Conservation (phyloP, 305 asterid species). For the Fraxinus angustifolia region DNA sequence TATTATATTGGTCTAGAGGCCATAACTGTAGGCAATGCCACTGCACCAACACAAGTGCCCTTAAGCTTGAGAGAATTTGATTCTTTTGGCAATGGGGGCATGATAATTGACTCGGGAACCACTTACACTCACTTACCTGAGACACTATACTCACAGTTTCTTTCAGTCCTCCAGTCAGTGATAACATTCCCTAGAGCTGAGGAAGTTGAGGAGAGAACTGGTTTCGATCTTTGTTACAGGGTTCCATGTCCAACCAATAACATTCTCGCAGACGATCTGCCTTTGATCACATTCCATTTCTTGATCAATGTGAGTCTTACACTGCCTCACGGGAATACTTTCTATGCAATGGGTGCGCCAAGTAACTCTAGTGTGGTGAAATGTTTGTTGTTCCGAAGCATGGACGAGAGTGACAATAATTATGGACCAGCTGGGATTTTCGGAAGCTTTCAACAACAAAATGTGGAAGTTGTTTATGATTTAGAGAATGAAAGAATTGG, state of each 20-base stretch:
- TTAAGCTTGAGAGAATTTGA: conserved; percentile 48
- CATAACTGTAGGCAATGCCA: conserved; percentile 41
- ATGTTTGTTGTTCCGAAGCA: conserved; percentile 59
- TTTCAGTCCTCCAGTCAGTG: conserved; percentile 32
- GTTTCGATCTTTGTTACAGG: conserved; percentile 61
- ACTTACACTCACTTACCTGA: conserved; percentile 67
- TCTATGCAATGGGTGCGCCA: conserved; percentile 67
- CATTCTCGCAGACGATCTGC: conserved; percentile 41
- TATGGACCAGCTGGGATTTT: conserved; percentile 73
- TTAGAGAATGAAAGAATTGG: conserved; percentile 70
- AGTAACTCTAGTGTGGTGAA: conserved; percentile 45
- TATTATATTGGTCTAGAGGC: conserved; percentile 67
- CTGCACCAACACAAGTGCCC: conserved; percentile 31
- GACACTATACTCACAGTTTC: conserved; percentile 52
- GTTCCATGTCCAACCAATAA: conserved; percentile 40
- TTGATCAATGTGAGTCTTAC: conserved; percentile 50
- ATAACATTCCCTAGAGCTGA: conserved; percentile 49
- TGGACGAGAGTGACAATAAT: conserved; percentile 39
- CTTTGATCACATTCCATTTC: conserved; percentile 60
- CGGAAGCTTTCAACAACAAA: conserved; percentile 79
- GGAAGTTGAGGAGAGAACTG: conserved; percentile 48
- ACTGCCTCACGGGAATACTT: conserved; percentile 51
- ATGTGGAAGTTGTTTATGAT: conserved; percentile 76
- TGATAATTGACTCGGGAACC: conserved; percentile 78
- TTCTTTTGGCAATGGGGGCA: conserved; percentile 61